Evolutionary conservation across 225 moss, liverwort and hornwort species (phyloP), one percentile per base, ranked within the genome.

Genomic region (Neckera pumila): DNA sequence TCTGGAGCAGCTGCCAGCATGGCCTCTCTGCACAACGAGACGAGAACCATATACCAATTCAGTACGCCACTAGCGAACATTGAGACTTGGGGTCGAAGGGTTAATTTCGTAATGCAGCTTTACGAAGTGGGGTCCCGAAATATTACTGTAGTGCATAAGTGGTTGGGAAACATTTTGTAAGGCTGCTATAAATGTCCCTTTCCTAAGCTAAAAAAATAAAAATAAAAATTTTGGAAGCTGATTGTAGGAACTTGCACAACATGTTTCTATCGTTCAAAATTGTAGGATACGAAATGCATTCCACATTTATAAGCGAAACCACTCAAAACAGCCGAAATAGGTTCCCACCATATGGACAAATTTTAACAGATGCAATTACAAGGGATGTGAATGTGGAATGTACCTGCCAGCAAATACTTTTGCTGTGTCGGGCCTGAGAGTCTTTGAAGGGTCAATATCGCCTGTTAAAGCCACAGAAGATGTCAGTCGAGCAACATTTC

Each of bases 1-100:
- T 96, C 95, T 81, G 98, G 98, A 89, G 92, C 91, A 73, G 96
- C 93, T 83, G 94, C 94, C 30, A 98, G 90, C 97, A 98, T 95
- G 69, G 95, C 93, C 79, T 96, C 94, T 89, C 98, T 98, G 91
- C 92, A 92, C 57, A 86, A 85, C 56, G 59, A 62, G 47, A 42
- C 59, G 18, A 34, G 10, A 63, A 88, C 34, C 34, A 45, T 36
- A 11, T 27, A 72, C 12, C 62, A 85, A 26, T 38, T 65, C 49
- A 76, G n/a, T 47, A 57, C 47, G 59, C 81, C 40, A 60, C 23
- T 45, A 43, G 66, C 45, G 34, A 63, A 74, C 26, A 74, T 22
- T 13, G 7, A 72, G 62, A 45, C 69, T 42, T 59, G 12, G 34
- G 22, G 9, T 76, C 54, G 53, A 54, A 36, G 9, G 54, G 14